Base-by-base conservation (phyloP, 78 protist species). In the Creolimax fragrantissima region DNA sequence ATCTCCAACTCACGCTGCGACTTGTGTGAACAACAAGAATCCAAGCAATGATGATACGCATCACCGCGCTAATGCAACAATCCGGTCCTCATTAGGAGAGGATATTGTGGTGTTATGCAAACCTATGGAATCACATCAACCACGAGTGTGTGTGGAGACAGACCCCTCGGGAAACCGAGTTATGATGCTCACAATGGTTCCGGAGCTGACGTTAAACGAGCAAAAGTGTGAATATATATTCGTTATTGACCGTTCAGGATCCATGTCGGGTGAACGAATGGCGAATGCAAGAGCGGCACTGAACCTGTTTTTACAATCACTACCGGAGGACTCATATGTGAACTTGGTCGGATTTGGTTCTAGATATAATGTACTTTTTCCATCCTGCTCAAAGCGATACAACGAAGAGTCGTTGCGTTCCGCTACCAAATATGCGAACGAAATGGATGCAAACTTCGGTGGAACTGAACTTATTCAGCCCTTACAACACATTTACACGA, bases 301-400 rank as follows among this genome's bases (percentile, higher is more conserved):
- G 90, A 81, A 36, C 43, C 41, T 93, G 88, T 92, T 92, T 86
- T 67, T 95, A 36, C 88, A 89, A 4, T 93, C 96, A 1, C 94
- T 95, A 7, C 94, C 96, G 35, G 6, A 6, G 42, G 88, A 91
- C 32, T 66, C 90, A 74, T 81, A 89, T 89, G 91, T 95, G 92
- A 92, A 93, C 95, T 89, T 95, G 74, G 88, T 93, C 84, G 95
- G 96, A 37, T 95, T 95, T 43, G 96, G 96, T n/a, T 6, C 83
- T 5, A 2, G 41, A 36, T 74, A 3, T 85, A n/a, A 83, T 2
- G 5, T 35, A 35, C 47, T 84, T 47, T 93, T 90, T 66, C 36
- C 41, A n/a, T 4, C 24, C 3, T 3, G 89, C 43, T 89, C 3
- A 4, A 4, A 32, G 4, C 5, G 2, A 43, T 93, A 93, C 91